phyloP scores from a whole-genome alignment of 176 grass and related monocot species.

The Areca catechu region DNA sequence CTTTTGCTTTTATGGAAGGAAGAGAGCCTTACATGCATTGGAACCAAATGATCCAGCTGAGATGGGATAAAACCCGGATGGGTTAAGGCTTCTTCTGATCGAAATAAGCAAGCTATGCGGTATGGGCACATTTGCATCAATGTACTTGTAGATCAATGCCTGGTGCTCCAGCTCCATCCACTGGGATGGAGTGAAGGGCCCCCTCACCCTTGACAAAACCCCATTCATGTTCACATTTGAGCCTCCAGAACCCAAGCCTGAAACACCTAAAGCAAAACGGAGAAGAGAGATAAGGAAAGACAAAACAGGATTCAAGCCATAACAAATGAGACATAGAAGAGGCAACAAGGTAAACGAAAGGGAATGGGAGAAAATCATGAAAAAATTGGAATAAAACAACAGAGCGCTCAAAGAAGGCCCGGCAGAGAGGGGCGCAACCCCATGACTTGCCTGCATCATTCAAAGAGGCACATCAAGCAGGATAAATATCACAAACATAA shows the following conservation, averaged over 20 bases:
- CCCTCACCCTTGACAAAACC: constrained; percentile 59
- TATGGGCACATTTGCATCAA: constrained; percentile 67
- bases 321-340: constrained; percentile 19
- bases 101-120: constrained; percentile 65
- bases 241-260: constrained; percentile 49
- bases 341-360: constrained; percentile 10
- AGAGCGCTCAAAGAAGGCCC: constrained; percentile 1
- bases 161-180: constrained; percentile 98
- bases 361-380: too few species aligned
- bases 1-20: constrained; percentile 16
- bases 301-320: neutral
- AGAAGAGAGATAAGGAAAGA: constrained; percentile 1
- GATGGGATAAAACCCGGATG: constrained; percentile 27
- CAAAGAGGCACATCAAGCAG: constrained; percentile 8
- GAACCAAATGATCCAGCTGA: constrained; percentile 59
- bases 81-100: constrained; percentile 56
- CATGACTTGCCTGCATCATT: too few species aligned
- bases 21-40: constrained; percentile 46
- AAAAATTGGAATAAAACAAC: neutral
- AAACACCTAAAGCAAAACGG: constrained; percentile 8
- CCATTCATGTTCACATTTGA: constrained; percentile 60
- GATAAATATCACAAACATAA: constrained; percentile 1
- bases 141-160: constrained; percentile 91
- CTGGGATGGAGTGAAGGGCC: constrained; percentile 86
- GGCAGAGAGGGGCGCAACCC: too few species aligned